Base-by-base conservation (phyloP, 2,329 filamentous ascomycete species). In the Hortaea sp. region DNA sequence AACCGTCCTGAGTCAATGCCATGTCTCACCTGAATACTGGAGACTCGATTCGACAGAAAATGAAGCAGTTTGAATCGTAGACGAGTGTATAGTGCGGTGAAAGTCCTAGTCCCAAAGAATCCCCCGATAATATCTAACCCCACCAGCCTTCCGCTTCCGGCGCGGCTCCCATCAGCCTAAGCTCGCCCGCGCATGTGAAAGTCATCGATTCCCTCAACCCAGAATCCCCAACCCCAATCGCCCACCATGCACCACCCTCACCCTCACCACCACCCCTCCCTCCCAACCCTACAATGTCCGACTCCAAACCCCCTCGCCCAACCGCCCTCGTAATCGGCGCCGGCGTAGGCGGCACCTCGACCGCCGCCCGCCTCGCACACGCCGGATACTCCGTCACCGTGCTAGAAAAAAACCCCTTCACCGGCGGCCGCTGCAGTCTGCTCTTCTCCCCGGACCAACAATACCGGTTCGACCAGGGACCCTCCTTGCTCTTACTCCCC, bases 401-500 rank as follows among this genome's bases (percentile, higher is more conserved):
- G 1, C 66, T 88, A n/a, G 84, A 88, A 64, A 87, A 87, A 70
- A 87, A 88, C 58, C 68, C 69, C 47, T 85, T 84, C 61, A 81
- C 79, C 0, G 84, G 84, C 40, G 84, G 84, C 4, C 72, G 84
- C 45, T 88, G 83, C 65, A 83, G 78, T 39, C 65, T 87, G 28
- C 73, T 87, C 34, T 68, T 76, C 44, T 68, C 40, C 2, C 31
- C 43, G 10, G 39, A 41, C 39, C 9, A 43, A 2, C 29, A 29
- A 6, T 79, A 80, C 62, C 70, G 84, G 47, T 88, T 88, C 67
- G 84, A 88, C 58, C 83, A 87, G 69, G 84, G 84, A 0, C 84
- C 84, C 0, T 87, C 82, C 1, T 74, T 88, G 3, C 74, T 88
- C 12, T 72, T 88, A 0, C 77, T 88, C 5, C 84, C 84, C 2